Conservation (phyloP, 169 alveolate species). For the Babesia sp. region DNA sequence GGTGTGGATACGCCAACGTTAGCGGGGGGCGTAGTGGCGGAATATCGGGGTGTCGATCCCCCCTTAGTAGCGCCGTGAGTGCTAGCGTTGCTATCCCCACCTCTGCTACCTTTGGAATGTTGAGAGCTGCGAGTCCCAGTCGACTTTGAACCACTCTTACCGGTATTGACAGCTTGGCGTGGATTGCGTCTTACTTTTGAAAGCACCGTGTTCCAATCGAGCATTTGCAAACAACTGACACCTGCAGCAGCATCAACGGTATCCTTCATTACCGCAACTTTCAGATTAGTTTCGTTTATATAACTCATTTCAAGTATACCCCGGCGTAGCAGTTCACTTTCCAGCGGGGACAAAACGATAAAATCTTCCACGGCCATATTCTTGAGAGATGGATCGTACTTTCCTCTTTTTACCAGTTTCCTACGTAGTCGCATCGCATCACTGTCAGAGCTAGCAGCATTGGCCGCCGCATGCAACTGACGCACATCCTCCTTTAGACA, state of each 20-base stretch:
- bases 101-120: neutral
- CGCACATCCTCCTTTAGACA: constrained; percentile 48
- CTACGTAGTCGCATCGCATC: constrained; percentile 4
- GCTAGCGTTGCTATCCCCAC: too few species aligned
- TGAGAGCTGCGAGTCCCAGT: neutral
- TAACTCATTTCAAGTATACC: constrained; percentile 43
- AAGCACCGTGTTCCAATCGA: constrained; percentile 11
- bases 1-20: neutral
- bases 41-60: neutral
- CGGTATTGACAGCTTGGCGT: neutral
- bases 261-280: constrained; percentile 15
- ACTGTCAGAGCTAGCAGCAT: neutral
- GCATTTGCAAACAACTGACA: constrained; percentile 3
- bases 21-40: neutral
- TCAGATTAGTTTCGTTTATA: constrained; percentile 19
- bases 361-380: constrained; percentile 32
- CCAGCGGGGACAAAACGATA: constrained; percentile 18
- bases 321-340: constrained; percentile 44
- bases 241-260: neutral
- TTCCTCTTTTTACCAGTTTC: constrained; percentile 4
- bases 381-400: constrained; percentile 11
- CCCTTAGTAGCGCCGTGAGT: neutral
- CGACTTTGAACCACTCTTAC: neutral
- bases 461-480: constrained; percentile 3
- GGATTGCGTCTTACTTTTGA: neutral